Conservation (phyloP, 208 protist genomes). For the Leishmania amazonensis region DNA sequence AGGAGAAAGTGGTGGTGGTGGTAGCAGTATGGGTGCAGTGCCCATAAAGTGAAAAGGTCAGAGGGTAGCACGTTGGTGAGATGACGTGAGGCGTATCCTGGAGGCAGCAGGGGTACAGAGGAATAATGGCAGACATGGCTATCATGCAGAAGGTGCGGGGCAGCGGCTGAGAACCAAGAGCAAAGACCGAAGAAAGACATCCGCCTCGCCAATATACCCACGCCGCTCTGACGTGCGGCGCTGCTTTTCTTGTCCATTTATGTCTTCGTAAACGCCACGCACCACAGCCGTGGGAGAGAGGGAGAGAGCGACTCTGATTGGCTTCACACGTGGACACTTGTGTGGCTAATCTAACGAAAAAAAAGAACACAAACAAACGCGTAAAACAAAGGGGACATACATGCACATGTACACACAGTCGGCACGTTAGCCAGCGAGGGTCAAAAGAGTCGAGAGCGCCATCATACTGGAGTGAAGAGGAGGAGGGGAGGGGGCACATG, state of each 20-base stretch:
- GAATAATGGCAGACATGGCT: not conserved
- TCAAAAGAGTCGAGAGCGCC: not conserved
- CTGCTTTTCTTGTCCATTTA: not conserved
- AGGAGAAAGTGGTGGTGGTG: not conserved
- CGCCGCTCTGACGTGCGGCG: not conserved
- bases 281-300: not conserved
- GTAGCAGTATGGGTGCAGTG: not conserved
- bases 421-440: not conserved
- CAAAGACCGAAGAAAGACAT: not conserved
- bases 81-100: not conserved
- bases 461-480: not conserved
- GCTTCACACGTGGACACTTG: not conserved
- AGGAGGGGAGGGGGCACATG: not conserved
- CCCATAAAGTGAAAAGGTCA: not conserved
- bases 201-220: not conserved
- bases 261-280: not conserved
- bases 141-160: not conserved
- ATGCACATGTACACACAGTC: not conserved
- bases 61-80: not conserved
- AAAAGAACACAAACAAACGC: not conserved
- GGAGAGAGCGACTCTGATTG: not conserved
- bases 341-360: not conserved
- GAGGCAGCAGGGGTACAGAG: not conserved
- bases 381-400: not conserved
- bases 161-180: not conserved